phyloP scores from a whole-genome alignment of 495 filamentous ascomycete genomes.

The Aspergillus asperescens region DNA sequence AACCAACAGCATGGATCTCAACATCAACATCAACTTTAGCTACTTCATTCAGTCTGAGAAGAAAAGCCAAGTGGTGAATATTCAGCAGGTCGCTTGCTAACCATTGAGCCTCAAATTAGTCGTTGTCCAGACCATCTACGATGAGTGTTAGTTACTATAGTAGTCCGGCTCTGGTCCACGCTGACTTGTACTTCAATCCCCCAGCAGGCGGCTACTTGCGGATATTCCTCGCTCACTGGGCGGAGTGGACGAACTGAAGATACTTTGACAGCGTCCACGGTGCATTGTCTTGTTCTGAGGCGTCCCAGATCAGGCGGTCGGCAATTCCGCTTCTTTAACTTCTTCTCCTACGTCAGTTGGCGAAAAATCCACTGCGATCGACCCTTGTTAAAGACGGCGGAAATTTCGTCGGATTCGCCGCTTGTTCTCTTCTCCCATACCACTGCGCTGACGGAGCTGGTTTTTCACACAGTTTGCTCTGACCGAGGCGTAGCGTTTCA shows the following conservation, averaged over 20 bases:
- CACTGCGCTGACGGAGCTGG: background rate
- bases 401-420: background rate
- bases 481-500: background rate
- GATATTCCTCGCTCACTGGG: background rate
- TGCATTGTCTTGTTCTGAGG: background rate
- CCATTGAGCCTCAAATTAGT: background rate
- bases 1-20: background rate
- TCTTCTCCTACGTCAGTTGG: conserved; percentile 13
- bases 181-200: background rate
- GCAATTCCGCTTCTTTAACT: conserved; percentile 9
- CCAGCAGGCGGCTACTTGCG: conserved; percentile 7
- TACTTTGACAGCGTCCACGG: background rate
- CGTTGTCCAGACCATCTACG: background rate
- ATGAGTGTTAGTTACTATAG: background rate
- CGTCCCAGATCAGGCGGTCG: conserved; percentile 33
- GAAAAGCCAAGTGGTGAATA: too few relatives aligned
- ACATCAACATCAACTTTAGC: background rate
- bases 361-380: conserved; percentile 15
- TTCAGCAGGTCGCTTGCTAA: too few relatives aligned
- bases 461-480: background rate
- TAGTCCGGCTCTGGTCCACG: background rate
- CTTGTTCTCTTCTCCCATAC: background rate
- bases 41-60: too few relatives aligned
- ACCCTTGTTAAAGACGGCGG: background rate
- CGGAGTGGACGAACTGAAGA: background rate